Evolutionary conservation across 345 rosid genomes (phyloP), one percentile per base, ranked within the genome.

Genomic region (Noccaea caerulescens): DNA sequence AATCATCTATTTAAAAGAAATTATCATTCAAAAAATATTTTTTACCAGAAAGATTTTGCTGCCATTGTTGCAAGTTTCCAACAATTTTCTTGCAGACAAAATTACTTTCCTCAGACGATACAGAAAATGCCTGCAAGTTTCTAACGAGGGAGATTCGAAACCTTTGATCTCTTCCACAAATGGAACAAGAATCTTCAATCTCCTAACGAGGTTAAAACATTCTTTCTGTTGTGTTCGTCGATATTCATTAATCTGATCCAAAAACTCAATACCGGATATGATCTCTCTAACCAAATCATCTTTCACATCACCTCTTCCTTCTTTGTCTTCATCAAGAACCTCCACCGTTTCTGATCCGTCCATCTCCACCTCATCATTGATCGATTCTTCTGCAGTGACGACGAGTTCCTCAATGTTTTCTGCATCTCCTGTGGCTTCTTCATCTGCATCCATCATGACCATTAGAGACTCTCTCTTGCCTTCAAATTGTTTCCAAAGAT

Each of bases 111-210:
- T 86, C 73, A 87, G 56, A 41, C 69, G 76, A 16, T 43, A 11
- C 51, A 92, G 59, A 54, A 46, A 69, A 37, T 43, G 53, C 9
- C 32, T 53, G 18, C 75, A 77, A 1, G 43, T 33, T 8, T 73
- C 77, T 3, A 80, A 8, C 34, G 84, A 72, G 0, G 83, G 77
- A 4, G 65, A 39, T 8, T 81, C 74, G 3, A 59, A 66, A 53
- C 78, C 79, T 27, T 80, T 75, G 34, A 83, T 72, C 84, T 89
- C 93, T 25, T 89, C 93, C 11, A 91, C 10, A 46, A 91, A 77
- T 0, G 90, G 93, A 73, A 82, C 13, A 63, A 91, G 63, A 70
- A 85, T 84, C 79, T 89, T 87, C 80, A 89, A 50, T 12, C 88
- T 81, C 69, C 96, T 80, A 53, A 79, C 88, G 18, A 91, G 88